Base-by-base conservation (phyloP, 73 alveolate species). In the Symbiodinium pilosum region DNA sequence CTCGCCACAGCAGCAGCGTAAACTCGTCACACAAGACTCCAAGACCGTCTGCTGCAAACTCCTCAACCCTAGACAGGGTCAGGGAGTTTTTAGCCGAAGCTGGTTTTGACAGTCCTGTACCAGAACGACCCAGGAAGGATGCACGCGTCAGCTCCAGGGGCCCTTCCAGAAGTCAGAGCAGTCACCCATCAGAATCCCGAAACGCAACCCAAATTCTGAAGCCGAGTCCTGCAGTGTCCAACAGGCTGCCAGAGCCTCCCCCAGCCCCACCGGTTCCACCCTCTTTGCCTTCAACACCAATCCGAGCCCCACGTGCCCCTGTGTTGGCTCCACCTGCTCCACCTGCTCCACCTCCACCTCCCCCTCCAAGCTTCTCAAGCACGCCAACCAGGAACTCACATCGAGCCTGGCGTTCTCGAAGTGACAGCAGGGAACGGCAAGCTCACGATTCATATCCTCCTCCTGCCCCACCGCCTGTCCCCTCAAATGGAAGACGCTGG, bases 21-120 rank as follows among this genome's bases (percentile, higher is more conserved):
- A 47, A 47, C 21, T 47, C 59, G 59, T 47, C 14, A 6, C 59
- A 14, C 59, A 14, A 6, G 14, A 47, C 59, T 6, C 81, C 81
- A 5, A 20, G 81, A 38, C 40, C 1, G 32, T 26, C 16, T 64
- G 30, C 81, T 68, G 86, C 42, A 30, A 28, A 39, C 21, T 41
- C 64, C 11, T 28, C 88, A 38, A 91, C 96, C 54, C 69, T 91
- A 34, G 96, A 91, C 51, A 51, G 56, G 40, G 96, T 91, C 12
- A 40, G 84, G 47, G 87, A 91, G 47, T 91, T 91, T 91, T 43
- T 91, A 52, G 96, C 77, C 75, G 54, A 83, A 39, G 96, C 96
- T 68, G 96, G 96, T 43, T 91, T 91, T 42, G 96, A 91, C 44
- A 43, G 69, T 32, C 56, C 68, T 8, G n/a, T 47, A 14, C 59